Evolutionary conservation across 2,329 filamentous ascomycete genomes (phyloP).

Genomic region (Pseudogymnoascus sp.): DNA sequence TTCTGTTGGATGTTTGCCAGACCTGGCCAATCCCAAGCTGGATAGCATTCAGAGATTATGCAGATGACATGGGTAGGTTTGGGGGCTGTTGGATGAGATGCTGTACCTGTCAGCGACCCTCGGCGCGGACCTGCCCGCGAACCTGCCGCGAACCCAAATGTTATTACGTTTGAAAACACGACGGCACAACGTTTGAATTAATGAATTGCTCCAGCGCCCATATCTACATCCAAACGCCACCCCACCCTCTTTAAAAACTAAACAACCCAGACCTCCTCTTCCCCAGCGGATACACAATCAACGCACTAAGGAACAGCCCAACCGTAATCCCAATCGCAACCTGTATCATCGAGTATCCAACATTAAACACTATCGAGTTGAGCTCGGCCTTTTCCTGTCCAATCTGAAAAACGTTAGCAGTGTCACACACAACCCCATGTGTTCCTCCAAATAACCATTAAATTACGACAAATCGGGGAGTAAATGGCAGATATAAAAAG

Average conservation of each 20-base stretch:
- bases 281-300: conserved; percentile 34
- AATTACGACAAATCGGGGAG: conserved; percentile 10
- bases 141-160: neutral
- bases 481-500: conserved; percentile 1
- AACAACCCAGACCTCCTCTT: conserved; percentile 34
- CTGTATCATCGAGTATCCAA: conserved; percentile 34
- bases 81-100: neutral
- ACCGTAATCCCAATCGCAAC: conserved; percentile 36
- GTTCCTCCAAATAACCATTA: conserved; percentile 14
- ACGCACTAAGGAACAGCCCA: conserved; percentile 32
- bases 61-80: neutral
- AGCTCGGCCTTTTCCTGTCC: conserved; percentile 17
- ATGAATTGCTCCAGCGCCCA: neutral
- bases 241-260: conserved; percentile 25
- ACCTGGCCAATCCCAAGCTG: neutral
- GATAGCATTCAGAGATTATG: neutral
- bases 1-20: neutral
- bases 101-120: neutral
- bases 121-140: neutral
- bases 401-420: neutral
- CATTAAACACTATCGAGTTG: conserved; percentile 32
- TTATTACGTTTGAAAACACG: no score
- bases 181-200: neutral
- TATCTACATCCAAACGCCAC: neutral
- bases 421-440: neutral